Percentiles rank a stretch among this genome's conserved stretches.
These are phyloP conservation scores for Paramecium bursaria DNA, from an alignment of 73 alveolate species.

Conservation along the genomic window DNA sequence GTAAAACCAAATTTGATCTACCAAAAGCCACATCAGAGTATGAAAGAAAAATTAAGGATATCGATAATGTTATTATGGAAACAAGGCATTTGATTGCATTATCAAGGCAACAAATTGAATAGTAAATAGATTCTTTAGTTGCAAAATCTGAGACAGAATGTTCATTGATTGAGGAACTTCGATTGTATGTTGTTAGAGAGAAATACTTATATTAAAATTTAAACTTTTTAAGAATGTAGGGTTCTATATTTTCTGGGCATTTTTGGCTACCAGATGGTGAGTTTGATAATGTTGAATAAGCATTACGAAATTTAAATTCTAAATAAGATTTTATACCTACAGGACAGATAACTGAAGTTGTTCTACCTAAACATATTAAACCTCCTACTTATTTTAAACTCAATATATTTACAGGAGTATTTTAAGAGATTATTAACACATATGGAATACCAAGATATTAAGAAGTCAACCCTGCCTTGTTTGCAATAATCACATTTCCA, in stretches of 20 bases:
- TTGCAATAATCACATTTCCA: conserved; percentile 95
- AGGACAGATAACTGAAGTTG: conserved; percentile 74
- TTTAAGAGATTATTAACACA: conserved; percentile 95
- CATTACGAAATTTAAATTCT: conserved; percentile 67
- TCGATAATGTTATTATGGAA: no score
- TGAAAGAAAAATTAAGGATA: neutral
- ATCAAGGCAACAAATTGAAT: no score
- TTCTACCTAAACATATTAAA: conserved; percentile 64
- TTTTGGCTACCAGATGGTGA: conserved; percentile 85
- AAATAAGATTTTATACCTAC: conserved; percentile 74
- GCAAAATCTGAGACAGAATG: no score
- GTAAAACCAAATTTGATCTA: conserved; percentile 3
- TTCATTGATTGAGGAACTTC: conserved; percentile 77
- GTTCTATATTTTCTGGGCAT: conserved; percentile 76
- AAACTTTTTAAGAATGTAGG: conserved; percentile 74
- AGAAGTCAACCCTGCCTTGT: conserved; percentile 97
- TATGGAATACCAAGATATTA: conserved; percentile 97
- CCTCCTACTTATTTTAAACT: conserved; percentile 95
- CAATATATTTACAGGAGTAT: conserved; percentile 94
- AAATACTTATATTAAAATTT: conserved; percentile 74
- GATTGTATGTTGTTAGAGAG: conserved; percentile 82
- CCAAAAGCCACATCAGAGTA: neutral
- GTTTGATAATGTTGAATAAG: conserved; percentile 68
- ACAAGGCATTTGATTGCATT: no score
- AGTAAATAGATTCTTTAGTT: no score